These are phyloP conservation scores for Hymenoscyphus fraxineus DNA, from an alignment of 2,329 filamentous ascomycete genomes.

Conservation along the genomic window DNA sequence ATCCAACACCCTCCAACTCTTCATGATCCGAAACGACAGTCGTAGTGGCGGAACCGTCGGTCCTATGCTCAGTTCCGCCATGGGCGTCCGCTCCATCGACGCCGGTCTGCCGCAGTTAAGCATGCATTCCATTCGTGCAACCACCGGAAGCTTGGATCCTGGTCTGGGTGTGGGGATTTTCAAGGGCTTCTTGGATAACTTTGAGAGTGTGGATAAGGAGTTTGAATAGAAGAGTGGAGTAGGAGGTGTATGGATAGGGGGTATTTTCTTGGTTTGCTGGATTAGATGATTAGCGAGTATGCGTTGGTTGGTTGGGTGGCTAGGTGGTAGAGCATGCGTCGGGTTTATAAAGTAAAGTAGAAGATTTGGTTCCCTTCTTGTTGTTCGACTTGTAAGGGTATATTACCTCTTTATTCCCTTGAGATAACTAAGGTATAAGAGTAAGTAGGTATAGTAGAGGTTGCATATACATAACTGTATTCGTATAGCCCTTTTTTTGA, in stretches of 20 bases:
- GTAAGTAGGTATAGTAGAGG: no score
- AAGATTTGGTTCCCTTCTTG: no score
- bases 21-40: slow-evolving; percentile 93
- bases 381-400: no score
- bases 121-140: slow-evolving; percentile 91
- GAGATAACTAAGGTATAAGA: no score
- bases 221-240: slow-evolving; percentile 47
- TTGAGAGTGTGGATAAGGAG: slow-evolving; percentile 78
- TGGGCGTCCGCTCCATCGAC: slow-evolving; percentile 81
- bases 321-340: no score
- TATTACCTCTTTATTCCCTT: no score
- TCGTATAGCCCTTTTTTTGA: no score
- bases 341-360: no score
- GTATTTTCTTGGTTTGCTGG: no score
- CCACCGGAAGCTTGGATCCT: slow-evolving; percentile 79
- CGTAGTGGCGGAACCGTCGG: slow-evolving; percentile 92
- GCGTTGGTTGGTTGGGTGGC: no score
- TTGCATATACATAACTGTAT: no score
- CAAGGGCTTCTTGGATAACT: slow-evolving; percentile 83
- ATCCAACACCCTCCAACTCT: slow-evolving; percentile 72
- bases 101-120: slow-evolving; percentile 86
- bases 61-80: slow-evolving; percentile 75
- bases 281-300: no score
- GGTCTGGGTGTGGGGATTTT: slow-evolving; percentile 85
- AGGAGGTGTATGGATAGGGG: background rate